Conservation (phyloP, 208 protist species). For the Herpetomonas muscarum region DNA sequence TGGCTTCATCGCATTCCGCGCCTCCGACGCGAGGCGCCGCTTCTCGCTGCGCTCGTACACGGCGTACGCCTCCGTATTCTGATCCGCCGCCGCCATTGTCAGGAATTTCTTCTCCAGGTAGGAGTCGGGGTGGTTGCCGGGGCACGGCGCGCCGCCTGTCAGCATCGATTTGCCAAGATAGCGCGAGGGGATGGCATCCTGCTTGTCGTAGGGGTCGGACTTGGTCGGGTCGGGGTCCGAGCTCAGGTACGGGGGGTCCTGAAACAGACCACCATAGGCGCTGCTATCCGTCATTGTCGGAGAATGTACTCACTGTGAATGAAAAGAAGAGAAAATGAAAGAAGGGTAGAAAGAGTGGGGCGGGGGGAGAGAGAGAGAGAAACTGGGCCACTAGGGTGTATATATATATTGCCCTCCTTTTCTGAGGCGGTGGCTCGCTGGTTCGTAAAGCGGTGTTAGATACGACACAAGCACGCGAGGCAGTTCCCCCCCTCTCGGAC, state of each 20-base stretch:
- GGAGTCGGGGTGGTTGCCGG: constrained; percentile 45
- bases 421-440: no score
- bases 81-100: constrained; percentile 70
- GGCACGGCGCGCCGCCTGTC: constrained; percentile 22
- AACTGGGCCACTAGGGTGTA: no score
- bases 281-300: constrained; percentile 61
- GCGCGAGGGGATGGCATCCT: constrained; percentile 72
- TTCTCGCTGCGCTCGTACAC: constrained; percentile 22
- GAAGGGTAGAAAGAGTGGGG: background rate
- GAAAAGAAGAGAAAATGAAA: constrained; percentile 12
- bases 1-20: constrained; percentile 23
- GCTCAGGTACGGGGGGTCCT: constrained; percentile 73
- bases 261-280: constrained; percentile 83
- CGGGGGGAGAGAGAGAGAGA: background rate
- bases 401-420: no score
- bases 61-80: constrained; percentile 61
- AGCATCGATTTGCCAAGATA: constrained; percentile 77
- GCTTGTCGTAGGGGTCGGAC: constrained; percentile 80
- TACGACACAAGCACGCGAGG: no score
- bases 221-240: constrained; percentile 60
- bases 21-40: constrained; percentile 22
- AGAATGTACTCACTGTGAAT: constrained; percentile 3
- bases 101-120: constrained; percentile 77
- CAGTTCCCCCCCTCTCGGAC: no score
- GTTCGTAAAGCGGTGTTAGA: no score